These are phyloP conservation scores for Fusarium mundagurra DNA, from an alignment of 2,329 filamentous ascomycete species.

Conservation along the genomic window DNA sequence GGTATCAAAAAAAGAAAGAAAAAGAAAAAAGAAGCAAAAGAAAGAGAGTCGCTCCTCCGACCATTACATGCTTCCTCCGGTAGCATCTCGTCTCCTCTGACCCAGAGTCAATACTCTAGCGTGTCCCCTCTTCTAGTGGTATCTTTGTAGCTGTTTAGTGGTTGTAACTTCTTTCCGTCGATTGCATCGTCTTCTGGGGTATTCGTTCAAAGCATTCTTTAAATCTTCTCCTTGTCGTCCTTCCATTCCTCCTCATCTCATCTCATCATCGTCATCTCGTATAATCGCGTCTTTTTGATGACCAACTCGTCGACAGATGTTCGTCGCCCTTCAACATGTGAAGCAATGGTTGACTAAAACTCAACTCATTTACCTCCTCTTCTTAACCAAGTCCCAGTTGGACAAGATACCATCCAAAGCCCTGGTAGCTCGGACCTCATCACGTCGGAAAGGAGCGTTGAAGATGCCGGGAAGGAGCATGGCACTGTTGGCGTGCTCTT, in stretches of 20 bases:
- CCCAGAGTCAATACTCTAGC: constrained; percentile 22
- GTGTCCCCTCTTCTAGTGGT: constrained; percentile 31
- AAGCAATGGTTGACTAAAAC: not conserved
- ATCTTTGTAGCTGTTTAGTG: constrained; percentile 15
- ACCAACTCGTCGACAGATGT: not conserved
- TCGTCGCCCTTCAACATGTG: not conserved
- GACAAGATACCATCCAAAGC: constrained; percentile 62
- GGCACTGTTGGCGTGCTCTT: constrained; percentile 79
- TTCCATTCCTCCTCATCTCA: not conserved
- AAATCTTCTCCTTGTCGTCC: constrained; percentile 7
- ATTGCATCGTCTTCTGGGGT: constrained; percentile 8
- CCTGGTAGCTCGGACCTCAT: constrained; percentile 66
- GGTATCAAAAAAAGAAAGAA: constrained; percentile 20
- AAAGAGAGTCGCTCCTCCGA: constrained; percentile 20
- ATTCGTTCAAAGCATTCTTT: constrained; percentile 18
- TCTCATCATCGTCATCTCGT: constrained; percentile 1
- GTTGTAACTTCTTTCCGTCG: constrained; percentile 20
- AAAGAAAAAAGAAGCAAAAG: constrained; percentile 11
- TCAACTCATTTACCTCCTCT: constrained; percentile 53
- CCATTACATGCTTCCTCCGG: constrained; percentile 30
- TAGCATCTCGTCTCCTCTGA: not conserved
- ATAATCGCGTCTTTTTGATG: not conserved
- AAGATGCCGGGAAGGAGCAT: constrained; percentile 71
- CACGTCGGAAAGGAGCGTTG: constrained; percentile 67
- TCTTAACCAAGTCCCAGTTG: constrained; percentile 58